Percentiles rank a stretch among this genome's conserved stretches.
Evolutionary conservation across 306 rosid genomes (phyloP).

Genomic region (Canavalia gladiata): DNA sequence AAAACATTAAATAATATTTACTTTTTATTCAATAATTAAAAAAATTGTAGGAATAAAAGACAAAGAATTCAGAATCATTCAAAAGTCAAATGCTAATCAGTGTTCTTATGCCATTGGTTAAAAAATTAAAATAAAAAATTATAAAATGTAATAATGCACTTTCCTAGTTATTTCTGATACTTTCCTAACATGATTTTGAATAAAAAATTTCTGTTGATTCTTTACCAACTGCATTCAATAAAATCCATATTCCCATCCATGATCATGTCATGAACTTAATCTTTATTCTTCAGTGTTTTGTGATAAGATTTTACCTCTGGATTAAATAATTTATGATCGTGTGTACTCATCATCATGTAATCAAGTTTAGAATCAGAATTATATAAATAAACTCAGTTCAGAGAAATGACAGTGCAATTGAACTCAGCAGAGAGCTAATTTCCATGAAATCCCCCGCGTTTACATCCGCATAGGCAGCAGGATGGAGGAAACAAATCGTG

Average conservation of each 20-base stretch:
- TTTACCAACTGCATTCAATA: neutral
- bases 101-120: no score
- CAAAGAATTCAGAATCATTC: no score
- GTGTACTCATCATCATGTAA: neutral
- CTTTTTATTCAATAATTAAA: no score
- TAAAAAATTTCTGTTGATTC: neutral
- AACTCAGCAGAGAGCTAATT: constrained; percentile 21
- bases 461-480: neutral
- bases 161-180: no score
- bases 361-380: neutral
- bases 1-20: no score
- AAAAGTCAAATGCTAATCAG: no score
- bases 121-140: no score
- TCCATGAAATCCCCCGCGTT: neutral
- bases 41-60: no score
- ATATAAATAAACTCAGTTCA: neutral
- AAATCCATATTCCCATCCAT: constrained; percentile 51
- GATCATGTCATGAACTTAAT: neutral
- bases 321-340: neutral
- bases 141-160: no score
- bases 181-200: no score
- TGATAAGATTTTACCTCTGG: neutral
- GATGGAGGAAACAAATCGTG: neutral
- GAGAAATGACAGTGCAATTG: neutral
- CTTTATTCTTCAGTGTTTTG: neutral